Evolutionary conservation across 2,329 filamentous ascomycete species (phyloP).

Genomic region (Malbranchea cinnamomea): DNA sequence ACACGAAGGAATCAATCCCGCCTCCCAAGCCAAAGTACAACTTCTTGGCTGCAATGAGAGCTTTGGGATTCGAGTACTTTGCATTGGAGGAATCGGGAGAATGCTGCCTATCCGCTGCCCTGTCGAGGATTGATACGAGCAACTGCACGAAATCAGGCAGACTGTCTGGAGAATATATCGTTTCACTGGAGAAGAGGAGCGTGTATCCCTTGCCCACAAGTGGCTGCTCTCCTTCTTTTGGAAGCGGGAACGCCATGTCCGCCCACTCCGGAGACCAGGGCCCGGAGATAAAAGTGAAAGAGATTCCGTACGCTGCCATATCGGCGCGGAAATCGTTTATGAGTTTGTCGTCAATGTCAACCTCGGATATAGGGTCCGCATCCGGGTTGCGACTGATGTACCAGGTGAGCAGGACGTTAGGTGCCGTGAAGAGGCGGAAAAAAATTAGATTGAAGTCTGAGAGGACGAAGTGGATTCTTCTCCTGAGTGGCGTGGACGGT

Average conservation of each 20-base stretch:
- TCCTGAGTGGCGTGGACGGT: background rate
- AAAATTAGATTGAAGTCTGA: conserved; percentile 49
- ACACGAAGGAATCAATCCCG: conserved; percentile 44
- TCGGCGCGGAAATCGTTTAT: conserved; percentile 30
- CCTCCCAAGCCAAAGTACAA: conserved; percentile 54
- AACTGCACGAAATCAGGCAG: conserved; percentile 41
- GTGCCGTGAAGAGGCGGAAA: conserved; percentile 44
- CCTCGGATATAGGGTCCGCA: conserved; percentile 17
- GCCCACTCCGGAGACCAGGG: conserved; percentile 38
- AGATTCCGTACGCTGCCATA: conserved; percentile 29
- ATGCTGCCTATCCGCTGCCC: conserved; percentile 9
- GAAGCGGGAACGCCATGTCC: conserved; percentile 26
- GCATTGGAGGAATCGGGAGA: conserved; percentile 10
- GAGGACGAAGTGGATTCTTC: conserved; percentile 37
- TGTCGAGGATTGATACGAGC: conserved; percentile 35
- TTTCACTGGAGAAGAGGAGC: conserved; percentile 46
- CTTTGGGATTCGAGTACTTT: conserved; percentile 28
- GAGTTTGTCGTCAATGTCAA: conserved; percentile 37
- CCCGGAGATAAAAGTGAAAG: conserved; percentile 42
- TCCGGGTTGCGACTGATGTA: conserved; percentile 10
- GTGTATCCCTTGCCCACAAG: conserved; percentile 12
- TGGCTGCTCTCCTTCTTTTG: conserved; percentile 9
- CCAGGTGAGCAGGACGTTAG: conserved; percentile 46
- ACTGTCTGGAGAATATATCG: conserved; percentile 45
- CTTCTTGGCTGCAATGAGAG: conserved; percentile 47